These are phyloP conservation scores for Erythrobasidium yunnanense DNA, from an alignment of 768 basidiomycete species.

Conservation along the genomic window DNA sequence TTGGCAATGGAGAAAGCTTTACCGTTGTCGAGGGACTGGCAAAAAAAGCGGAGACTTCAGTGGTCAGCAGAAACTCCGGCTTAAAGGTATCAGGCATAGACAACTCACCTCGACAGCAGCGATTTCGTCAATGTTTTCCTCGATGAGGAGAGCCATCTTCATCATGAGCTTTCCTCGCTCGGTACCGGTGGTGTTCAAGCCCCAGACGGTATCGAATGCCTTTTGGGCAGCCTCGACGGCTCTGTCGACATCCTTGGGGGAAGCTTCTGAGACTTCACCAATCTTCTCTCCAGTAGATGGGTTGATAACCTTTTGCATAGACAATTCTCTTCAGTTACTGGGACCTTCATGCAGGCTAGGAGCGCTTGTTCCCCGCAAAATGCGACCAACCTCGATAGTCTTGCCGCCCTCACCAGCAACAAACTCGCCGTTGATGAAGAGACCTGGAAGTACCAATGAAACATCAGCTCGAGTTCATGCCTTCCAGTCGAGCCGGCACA, in stretches of 20 bases:
- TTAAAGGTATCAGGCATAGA: neutral
- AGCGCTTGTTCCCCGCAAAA: constrained; percentile 52
- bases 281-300: constrained; percentile 56
- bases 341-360: no score
- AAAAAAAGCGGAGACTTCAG: neutral
- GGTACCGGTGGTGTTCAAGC: constrained; percentile 51
- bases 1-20: constrained; percentile 48
- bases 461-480: no score
- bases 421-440: constrained; percentile 64
- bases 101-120: constrained; percentile 30
- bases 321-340: no score
- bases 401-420: constrained; percentile 50
- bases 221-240: constrained; percentile 50
- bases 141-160: constrained; percentile 58
- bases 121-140: constrained; percentile 44
- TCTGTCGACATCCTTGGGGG: constrained; percentile 57
- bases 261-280: constrained; percentile 42
- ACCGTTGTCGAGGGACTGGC: constrained; percentile 47
- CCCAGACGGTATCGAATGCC: constrained; percentile 60
- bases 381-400: constrained; percentile 58
- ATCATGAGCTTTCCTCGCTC: constrained; percentile 51
- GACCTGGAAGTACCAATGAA: constrained; percentile 49
- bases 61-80: neutral
- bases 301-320: constrained; percentile 38
- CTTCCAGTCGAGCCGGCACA: neutral